Conservation (phyloP, 2,329 filamentous ascomycete genomes). For the Aspergillus pseudonomiae region DNA sequence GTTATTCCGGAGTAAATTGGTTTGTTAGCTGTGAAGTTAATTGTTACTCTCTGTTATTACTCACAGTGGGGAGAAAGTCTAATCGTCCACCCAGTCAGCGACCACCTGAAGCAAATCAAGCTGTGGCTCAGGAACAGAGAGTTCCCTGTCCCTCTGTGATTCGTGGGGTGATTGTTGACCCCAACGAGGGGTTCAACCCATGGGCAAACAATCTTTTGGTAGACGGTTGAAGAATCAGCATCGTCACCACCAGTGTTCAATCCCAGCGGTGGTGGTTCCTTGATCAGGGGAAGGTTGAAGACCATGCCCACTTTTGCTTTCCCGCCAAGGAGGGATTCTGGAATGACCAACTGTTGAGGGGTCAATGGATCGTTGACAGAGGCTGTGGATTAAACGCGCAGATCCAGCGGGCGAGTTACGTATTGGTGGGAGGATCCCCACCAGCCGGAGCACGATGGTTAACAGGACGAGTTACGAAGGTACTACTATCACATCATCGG, state of each 20-base stretch:
- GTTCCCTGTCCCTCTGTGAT: background rate
- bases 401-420: conserved; percentile 3
- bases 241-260: background rate
- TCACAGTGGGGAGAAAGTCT: conserved; percentile 3
- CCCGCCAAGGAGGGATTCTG: background rate
- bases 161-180: conserved; percentile 13
- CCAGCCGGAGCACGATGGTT: too few relatives aligned
- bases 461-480: too few relatives aligned
- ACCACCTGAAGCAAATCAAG: background rate
- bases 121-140: background rate
- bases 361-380: conserved; percentile 3
- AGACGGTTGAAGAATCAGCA: background rate
- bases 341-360: conserved; percentile 7
- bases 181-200: conserved; percentile 13
- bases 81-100: background rate
- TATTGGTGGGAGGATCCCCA: background rate
- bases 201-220: background rate
- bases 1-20: background rate
- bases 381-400: background rate
- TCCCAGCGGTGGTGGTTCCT: too few relatives aligned
- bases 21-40: background rate
- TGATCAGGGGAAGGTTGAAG: background rate
- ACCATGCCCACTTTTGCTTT: background rate
- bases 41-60: background rate
- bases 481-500: background rate